Evolutionary conservation across 192 early-diverging fungal species (phyloP).

Genomic region (Coemansia sp.): DNA sequence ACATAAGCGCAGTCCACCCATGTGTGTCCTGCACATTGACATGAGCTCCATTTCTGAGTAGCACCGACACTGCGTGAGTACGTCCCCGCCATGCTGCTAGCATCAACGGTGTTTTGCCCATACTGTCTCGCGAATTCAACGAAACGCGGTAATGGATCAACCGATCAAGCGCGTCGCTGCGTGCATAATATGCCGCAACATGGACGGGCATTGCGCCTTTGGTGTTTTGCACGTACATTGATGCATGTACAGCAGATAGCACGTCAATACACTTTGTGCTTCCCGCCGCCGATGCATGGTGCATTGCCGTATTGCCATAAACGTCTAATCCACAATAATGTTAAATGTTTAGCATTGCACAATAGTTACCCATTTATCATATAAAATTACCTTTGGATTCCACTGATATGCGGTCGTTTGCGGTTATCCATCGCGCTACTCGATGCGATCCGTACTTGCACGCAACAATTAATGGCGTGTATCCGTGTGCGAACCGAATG

Average conservation of each 20-base stretch:
- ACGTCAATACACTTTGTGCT: slow-evolving; percentile 15
- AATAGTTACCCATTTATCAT: background rate
- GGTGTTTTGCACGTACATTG: slow-evolving; percentile 14
- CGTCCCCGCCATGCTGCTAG: slow-evolving; percentile 47
- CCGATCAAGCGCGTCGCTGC: slow-evolving; percentile 11
- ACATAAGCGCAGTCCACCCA: slow-evolving; percentile 52
- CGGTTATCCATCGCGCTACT: slow-evolving; percentile 30
- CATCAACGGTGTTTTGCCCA: slow-evolving; percentile 47
- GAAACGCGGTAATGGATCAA: slow-evolving; percentile 3
- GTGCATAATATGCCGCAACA: slow-evolving; percentile 42
- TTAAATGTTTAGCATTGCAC: background rate
- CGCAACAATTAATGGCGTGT: slow-evolving; percentile 36
- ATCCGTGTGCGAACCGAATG: slow-evolving; percentile 15
- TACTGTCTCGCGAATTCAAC: slow-evolving; percentile 15
- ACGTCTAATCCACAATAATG: slow-evolving; percentile 13
- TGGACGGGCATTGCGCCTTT: slow-evolving; percentile 38
- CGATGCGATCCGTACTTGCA: slow-evolving; percentile 28
- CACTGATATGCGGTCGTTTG: slow-evolving; percentile 15
- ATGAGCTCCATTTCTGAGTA: slow-evolving; percentile 14
- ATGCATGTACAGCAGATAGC: slow-evolving; percentile 7
- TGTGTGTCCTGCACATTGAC: slow-evolving; percentile 31
- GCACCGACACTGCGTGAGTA: slow-evolving; percentile 20
- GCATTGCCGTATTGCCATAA: slow-evolving; percentile 40
- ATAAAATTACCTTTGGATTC: slow-evolving; percentile 30
- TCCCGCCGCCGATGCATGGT: slow-evolving; percentile 28